Evolutionary conservation across 2,329 filamentous ascomycete species (phyloP), one percentile per base, ranked within the genome.

Genomic region (Dactylonectria macrodidyma): DNA sequence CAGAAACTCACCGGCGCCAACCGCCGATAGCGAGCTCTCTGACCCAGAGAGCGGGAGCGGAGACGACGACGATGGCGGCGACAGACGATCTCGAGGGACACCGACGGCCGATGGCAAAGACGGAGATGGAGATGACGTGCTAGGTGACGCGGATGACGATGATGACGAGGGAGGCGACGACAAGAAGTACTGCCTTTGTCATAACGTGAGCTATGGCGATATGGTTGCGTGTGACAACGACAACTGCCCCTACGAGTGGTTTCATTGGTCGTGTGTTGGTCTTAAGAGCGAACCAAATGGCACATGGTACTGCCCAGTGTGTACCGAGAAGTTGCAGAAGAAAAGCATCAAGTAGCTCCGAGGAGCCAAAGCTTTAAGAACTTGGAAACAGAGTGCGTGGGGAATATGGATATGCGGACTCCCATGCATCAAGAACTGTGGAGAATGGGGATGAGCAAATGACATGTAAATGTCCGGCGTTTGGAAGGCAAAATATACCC

Each of bases 171-270:
- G 91, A 48, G 90, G 90, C 62, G 91, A 92, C 70, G 92, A 95
- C 81, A 91, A 92, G 77, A 93, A 94, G 79, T 96, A 96, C 82
- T 96, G 93, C 82, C 86, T 92, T 34, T 96, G 93, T 80, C 92
- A 95, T 79, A 92, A 92, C 75, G 92, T 95, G 72, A 94, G 92
- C 80, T 95, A 93, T 77, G 93, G 93, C 68, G 92, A 95, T 77
- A 96, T 96, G 93, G 93, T 96, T 70, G 93, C 93, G 34, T 96
- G 93, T 83, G 93, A 96, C 83, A 95, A 95, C 79, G 90, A 92
- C 65, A 87, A 91, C 72, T 96, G 93, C 81, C 90, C 91, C 54
- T 93, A 89, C 77, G 93, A 96, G 82, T 96, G 93, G 93, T 96
- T 96, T 80, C 93, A 96, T 82, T 96, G 93, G 92, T 90, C 85